Percentiles rank a stretch among this genome's conserved stretches.
Evolutionary conservation across 371 early-diverging fungal species (phyloP).

Genomic region (Circinella minor): DNA sequence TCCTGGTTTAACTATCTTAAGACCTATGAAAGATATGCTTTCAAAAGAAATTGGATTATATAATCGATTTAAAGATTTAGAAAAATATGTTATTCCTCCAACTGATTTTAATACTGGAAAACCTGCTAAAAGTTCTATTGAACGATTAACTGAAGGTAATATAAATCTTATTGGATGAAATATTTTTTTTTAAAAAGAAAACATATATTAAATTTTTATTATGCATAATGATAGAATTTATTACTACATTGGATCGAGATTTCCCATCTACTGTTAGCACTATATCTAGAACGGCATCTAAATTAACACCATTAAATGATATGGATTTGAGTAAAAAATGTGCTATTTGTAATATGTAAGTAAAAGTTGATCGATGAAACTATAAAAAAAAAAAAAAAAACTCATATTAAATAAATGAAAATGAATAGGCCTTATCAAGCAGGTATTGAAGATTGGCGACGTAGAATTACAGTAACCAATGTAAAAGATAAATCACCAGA

Average conservation of each 20-base stretch:
- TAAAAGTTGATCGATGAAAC: background rate
- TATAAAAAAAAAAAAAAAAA: background rate
- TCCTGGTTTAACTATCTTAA: conserved; percentile 57
- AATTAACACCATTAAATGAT: conserved; percentile 61
- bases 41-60: conserved; percentile 82
- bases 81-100: conserved; percentile 47
- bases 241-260: conserved; percentile 77
- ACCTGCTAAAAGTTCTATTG: conserved; percentile 67
- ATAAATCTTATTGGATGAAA: background rate
- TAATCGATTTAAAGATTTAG: conserved; percentile 59
- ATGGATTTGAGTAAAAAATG: conserved; percentile 49
- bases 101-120: conserved; percentile 58
- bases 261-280: conserved; percentile 90
- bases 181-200: too few relatives aligned
- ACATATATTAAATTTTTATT: background rate
- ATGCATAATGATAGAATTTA: conserved; percentile 59
- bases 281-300: conserved; percentile 82
- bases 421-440: conserved; percentile 51
- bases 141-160: conserved; percentile 70
- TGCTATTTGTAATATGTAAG: conserved; percentile 63
- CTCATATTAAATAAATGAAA: too few relatives aligned
- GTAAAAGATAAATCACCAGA: conserved; percentile 24
- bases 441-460: conserved; percentile 57
- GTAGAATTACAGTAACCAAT: conserved; percentile 56
- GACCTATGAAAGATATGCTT: conserved; percentile 86